Evolutionary conservation across 192 early-diverging fungal genomes (phyloP).

Genomic region (Linnemannia exigua): DNA sequence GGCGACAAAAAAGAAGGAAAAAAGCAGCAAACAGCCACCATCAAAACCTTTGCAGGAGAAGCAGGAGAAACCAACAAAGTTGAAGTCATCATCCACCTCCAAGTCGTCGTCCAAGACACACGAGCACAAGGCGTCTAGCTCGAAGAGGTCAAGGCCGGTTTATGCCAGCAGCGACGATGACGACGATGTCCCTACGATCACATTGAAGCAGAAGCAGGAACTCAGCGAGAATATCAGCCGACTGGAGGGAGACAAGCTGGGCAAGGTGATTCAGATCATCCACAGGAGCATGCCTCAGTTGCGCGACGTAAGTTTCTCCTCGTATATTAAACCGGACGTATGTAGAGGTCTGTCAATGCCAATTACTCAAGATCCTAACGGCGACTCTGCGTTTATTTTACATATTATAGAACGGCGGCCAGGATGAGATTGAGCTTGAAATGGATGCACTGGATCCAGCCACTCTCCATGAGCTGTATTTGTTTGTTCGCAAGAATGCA

Average conservation of each 20-base stretch:
- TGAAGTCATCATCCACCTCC: constrained; percentile 28
- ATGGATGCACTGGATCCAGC: constrained; percentile 90
- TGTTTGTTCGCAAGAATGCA: constrained; percentile 78
- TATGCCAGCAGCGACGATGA: constrained; percentile 51
- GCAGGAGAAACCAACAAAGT: constrained; percentile 16
- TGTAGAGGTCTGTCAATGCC: not conserved
- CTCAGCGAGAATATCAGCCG: constrained; percentile 78
- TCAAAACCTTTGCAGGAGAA: constrained; percentile 27
- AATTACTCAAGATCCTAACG: constrained; percentile 8
- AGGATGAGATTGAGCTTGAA: constrained; percentile 96
- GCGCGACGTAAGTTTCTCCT: constrained; percentile 60
- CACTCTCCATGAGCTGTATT: constrained; percentile 88
- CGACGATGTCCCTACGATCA: constrained; percentile 69
- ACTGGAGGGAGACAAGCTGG: constrained; percentile 73
- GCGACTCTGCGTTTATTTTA: not conserved
- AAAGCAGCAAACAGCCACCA: constrained; percentile 38
- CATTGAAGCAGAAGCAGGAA: constrained; percentile 91
- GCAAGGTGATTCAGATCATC: constrained; percentile 82
- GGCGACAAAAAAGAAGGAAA: constrained; percentile 51
- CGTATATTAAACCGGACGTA: not conserved
- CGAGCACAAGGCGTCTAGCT: constrained; percentile 31
- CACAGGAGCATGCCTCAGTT: constrained; percentile 70
- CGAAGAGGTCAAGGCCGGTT: constrained; percentile 28
- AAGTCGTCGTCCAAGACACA: constrained; percentile 29
- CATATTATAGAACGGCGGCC: constrained; percentile 59